phyloP scores from a whole-genome alignment of 2,329 filamentous ascomycete species.

The Ciborinia camelliae region DNA sequence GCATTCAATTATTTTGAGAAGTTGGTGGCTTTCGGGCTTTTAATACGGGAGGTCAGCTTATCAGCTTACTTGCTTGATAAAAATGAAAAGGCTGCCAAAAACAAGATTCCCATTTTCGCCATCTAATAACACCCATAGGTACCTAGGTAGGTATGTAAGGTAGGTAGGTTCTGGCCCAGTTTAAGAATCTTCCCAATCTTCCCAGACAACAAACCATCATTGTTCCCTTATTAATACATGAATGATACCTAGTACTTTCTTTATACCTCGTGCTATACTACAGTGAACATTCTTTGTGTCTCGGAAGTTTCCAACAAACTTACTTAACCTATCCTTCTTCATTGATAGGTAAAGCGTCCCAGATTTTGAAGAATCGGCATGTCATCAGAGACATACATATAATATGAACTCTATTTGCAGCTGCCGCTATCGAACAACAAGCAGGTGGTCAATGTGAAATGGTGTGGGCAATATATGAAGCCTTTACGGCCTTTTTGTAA shows the following conservation, averaged over 20 bases:
- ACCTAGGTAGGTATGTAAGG: too few relatives aligned
- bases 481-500: neutral
- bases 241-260: too few relatives aligned
- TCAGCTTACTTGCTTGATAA: neutral
- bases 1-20: neutral
- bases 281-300: neutral
- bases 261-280: neutral
- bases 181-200: too few relatives aligned
- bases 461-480: neutral
- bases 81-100: neutral
- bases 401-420: neutral
- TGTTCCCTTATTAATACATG: neutral
- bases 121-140: too few relatives aligned
- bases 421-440: neutral
- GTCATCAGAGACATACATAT: neutral
- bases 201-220: neutral
- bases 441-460: conserved; percentile 1
- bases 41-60: neutral
- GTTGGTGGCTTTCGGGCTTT: neutral
- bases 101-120: neutral
- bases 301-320: neutral
- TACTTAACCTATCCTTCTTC: neutral
- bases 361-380: neutral
- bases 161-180: neutral
- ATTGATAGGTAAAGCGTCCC: neutral